Percentiles rank a stretch among this genome's conserved stretches.
phyloP scores from a whole-genome alignment of 208 protist species.

The Herpetomonas muscarum region DNA sequence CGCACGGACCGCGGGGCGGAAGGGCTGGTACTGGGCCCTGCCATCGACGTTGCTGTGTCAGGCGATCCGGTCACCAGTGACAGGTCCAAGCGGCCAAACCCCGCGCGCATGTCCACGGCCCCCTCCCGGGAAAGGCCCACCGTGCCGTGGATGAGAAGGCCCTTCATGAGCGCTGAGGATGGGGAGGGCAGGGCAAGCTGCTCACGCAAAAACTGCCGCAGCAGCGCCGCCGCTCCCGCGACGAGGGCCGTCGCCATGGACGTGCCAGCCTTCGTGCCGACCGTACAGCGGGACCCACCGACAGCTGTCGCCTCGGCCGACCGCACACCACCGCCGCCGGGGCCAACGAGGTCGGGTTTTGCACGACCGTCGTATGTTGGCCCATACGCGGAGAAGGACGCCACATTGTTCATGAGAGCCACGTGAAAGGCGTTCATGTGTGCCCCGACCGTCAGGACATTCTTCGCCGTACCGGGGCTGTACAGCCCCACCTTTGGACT shows the following conservation, averaged over 20 bases:
- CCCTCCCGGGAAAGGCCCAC: slow-evolving; percentile 15
- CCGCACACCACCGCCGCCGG: slow-evolving; percentile 41
- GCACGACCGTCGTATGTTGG: slow-evolving; percentile 74
- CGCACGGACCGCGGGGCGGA: neutral
- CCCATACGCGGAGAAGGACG: slow-evolving; percentile 49
- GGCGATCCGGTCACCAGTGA: too few relatives aligned
- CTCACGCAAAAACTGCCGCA: slow-evolving; percentile 84
- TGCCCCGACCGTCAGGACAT: slow-evolving; percentile 79
- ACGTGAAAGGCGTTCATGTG: slow-evolving; percentile 39
- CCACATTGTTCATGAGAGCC: slow-evolving; percentile 27
- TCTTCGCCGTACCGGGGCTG: slow-evolving; percentile 71
- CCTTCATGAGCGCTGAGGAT: slow-evolving; percentile 57
- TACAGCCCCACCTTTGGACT: slow-evolving; percentile 20
- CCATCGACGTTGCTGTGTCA: slow-evolving; percentile 4
- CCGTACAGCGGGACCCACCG: slow-evolving; percentile 24
- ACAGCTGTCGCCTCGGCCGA: slow-evolving; percentile 31
- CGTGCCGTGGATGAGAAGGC: slow-evolving; percentile 43
- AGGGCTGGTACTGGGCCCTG: slow-evolving; percentile 13
- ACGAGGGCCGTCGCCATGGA: slow-evolving; percentile 89
- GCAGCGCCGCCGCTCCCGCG: slow-evolving; percentile 66
- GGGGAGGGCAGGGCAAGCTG: slow-evolving; percentile 26
- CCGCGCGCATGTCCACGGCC: slow-evolving; percentile 6
- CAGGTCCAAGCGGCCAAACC: slow-evolving; percentile 65
- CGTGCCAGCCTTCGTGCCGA: slow-evolving; percentile 55
- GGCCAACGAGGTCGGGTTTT: slow-evolving; percentile 83